Evolutionary conservation across 768 basidiomycete genomes (phyloP).

Genomic region (Agrocybe praecox): DNA sequence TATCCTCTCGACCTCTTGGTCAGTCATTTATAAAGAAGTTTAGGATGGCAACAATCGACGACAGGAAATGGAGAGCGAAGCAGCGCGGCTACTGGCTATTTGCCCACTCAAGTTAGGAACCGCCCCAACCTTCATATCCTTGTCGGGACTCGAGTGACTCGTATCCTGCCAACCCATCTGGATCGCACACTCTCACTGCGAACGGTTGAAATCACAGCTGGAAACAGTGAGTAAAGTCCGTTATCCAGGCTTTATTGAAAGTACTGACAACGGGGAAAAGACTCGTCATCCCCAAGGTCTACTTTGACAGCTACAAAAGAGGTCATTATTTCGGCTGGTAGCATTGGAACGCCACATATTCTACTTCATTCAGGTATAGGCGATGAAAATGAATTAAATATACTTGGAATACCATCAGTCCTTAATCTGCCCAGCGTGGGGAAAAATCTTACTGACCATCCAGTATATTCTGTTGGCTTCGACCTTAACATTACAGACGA

Average conservation of each 20-base stretch:
- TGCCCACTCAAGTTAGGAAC: slow-evolving; percentile 10
- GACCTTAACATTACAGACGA: slow-evolving; percentile 16
- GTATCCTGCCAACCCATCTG: slow-evolving; percentile 4
- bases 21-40: neutral
- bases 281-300: slow-evolving; percentile 26
- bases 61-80: slow-evolving; percentile 17
- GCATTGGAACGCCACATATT: slow-evolving; percentile 35
- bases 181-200: neutral
- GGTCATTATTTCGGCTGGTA: slow-evolving; percentile 38
- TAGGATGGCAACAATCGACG: slow-evolving; percentile 17
- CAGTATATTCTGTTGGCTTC: slow-evolving; percentile 15
- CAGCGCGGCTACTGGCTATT: slow-evolving; percentile 19
- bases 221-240: neutral
- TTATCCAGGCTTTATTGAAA: slow-evolving; percentile 23
- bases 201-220: slow-evolving; percentile 12
- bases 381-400: slow-evolving; percentile 21
- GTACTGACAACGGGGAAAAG: slow-evolving; percentile 8
- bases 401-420: slow-evolving; percentile 26
- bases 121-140: slow-evolving; percentile 21
- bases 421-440: slow-evolving; percentile 38
- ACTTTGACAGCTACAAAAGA: slow-evolving; percentile 19
- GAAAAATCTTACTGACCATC: slow-evolving; percentile 36
- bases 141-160: slow-evolving; percentile 15
- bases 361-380: slow-evolving; percentile 36
- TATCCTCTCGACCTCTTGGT: neutral